Evolutionary conservation across 108 stramenopile genomes (phyloP).

Genomic region (Schizochytrium sp.): DNA sequence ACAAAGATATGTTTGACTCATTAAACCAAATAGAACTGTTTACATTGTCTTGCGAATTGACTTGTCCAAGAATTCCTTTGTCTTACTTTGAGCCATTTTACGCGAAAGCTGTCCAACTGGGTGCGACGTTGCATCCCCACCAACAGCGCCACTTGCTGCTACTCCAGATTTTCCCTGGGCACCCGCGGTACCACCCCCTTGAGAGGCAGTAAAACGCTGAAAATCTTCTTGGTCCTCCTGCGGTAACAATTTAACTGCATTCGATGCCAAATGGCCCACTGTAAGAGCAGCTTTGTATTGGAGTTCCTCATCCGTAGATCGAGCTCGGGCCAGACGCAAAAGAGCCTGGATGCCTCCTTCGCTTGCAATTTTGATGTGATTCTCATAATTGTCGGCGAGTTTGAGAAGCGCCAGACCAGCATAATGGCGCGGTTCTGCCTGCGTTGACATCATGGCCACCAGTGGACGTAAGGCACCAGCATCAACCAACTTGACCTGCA

Average conservation of each 20-base stretch:
- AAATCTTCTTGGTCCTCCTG: slow-evolving; percentile 16
- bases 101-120: slow-evolving; percentile 24
- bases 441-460: slow-evolving; percentile 82
- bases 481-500: slow-evolving; percentile 80
- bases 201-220: neutral
- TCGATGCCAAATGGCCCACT: slow-evolving; percentile 79
- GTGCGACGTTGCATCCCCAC: neutral
- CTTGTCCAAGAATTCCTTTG: slow-evolving; percentile 46
- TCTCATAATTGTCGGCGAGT: slow-evolving; percentile 87
- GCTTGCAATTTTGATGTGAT: slow-evolving; percentile 84
- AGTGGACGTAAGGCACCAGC: slow-evolving; percentile 82
- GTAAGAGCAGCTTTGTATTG: slow-evolving; percentile 83
- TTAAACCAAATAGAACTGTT: too few relatives aligned
- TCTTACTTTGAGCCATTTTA: slow-evolving; percentile 37
- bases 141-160: neutral
- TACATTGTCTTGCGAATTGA: neutral
- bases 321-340: slow-evolving; percentile 78
- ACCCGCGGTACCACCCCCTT: neutral
- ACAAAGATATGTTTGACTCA: too few relatives aligned
- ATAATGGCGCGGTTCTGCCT: slow-evolving; percentile 84
- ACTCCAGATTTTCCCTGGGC: neutral
- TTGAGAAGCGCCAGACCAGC: slow-evolving; percentile 88
- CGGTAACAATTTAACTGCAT: slow-evolving; percentile 69
- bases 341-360: slow-evolving; percentile 87
- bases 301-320: slow-evolving; percentile 80